phyloP scores from a whole-genome alignment of 2,329 filamentous ascomycete species.

The Claviceps monticola region DNA sequence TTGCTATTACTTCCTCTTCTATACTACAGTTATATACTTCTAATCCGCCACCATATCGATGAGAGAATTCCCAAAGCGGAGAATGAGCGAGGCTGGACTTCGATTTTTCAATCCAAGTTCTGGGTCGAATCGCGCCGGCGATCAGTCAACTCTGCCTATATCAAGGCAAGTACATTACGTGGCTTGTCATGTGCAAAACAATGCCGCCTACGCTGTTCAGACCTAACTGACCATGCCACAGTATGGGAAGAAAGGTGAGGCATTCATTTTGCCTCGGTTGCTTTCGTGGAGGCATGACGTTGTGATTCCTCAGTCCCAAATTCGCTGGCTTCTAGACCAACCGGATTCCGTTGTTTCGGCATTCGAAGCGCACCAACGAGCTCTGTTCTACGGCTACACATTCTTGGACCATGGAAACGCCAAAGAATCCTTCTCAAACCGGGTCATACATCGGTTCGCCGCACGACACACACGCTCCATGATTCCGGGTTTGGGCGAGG shows the following conservation, averaged over 20 bases:
- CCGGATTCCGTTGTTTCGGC: constrained; percentile 30
- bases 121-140: background rate
- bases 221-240: constrained; percentile 7
- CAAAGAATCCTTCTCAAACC: constrained; percentile 24
- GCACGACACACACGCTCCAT: constrained; percentile 25
- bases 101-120: background rate
- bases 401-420: constrained; percentile 24
- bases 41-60: background rate
- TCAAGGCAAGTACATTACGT: background rate
- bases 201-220: background rate
- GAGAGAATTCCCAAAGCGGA: background rate
- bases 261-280: constrained; percentile 29
- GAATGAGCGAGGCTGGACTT: background rate
- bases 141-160: background rate
- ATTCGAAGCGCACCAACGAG: constrained; percentile 25
- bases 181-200: background rate
- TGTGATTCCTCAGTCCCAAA: constrained; percentile 28
- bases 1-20: background rate
- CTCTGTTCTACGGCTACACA: constrained; percentile 26
- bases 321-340: constrained; percentile 32
- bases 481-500: constrained; percentile 27
- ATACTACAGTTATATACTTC: background rate
- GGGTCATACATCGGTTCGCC: constrained; percentile 30
- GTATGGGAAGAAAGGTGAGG: constrained; percentile 26
- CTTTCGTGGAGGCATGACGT: constrained; percentile 28